These are phyloP conservation scores for Coprinellus aureogranulatus DNA, from an alignment of 768 basidiomycete species.

Conservation along the genomic window DNA sequence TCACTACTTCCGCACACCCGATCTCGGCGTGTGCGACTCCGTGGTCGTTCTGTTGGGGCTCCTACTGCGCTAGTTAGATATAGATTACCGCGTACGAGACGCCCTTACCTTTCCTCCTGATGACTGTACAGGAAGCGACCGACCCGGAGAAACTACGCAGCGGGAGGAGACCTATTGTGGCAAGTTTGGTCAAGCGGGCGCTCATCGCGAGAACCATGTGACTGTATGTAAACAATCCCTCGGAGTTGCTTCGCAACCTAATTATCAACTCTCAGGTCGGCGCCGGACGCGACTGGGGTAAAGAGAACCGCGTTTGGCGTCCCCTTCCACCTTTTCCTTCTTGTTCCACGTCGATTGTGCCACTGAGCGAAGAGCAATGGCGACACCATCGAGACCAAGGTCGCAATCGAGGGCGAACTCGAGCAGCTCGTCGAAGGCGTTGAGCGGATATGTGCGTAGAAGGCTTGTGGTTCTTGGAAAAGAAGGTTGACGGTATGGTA, in stretches of 20 bases:
- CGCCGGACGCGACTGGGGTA: constrained; percentile 45
- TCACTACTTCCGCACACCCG: too few relatives aligned
- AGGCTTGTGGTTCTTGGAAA: constrained; percentile 1
- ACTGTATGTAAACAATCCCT: constrained; percentile 7
- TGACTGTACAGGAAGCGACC: too few relatives aligned
- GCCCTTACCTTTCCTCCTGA: too few relatives aligned
- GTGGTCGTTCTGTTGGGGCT: too few relatives aligned
- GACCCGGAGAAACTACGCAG: background rate
- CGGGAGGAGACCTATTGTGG: constrained; percentile 15
- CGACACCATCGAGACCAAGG: constrained; percentile 38
- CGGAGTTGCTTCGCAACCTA: constrained; percentile 11
- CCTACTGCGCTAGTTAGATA: too few relatives aligned
- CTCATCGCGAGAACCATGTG: constrained; percentile 4
- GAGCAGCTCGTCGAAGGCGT: constrained; percentile 48
- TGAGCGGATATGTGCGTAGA: constrained; percentile 64
- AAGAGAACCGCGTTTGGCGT: constrained; percentile 21
- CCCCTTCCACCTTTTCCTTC: constrained; percentile 10
- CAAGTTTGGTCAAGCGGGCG: constrained; percentile 14
- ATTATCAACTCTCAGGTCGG: constrained; percentile 31
- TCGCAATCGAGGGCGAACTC: constrained; percentile 36
- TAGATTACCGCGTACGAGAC: too few relatives aligned
- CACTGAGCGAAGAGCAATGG: constrained; percentile 21
- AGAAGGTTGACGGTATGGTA: constrained; percentile 28
- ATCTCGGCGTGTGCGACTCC: too few relatives aligned
- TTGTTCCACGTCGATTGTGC: constrained; percentile 1